These are phyloP conservation scores for Chiua sp. DNA, from an alignment of 1,284 basidiomycete species.

Conservation along the genomic window DNA sequence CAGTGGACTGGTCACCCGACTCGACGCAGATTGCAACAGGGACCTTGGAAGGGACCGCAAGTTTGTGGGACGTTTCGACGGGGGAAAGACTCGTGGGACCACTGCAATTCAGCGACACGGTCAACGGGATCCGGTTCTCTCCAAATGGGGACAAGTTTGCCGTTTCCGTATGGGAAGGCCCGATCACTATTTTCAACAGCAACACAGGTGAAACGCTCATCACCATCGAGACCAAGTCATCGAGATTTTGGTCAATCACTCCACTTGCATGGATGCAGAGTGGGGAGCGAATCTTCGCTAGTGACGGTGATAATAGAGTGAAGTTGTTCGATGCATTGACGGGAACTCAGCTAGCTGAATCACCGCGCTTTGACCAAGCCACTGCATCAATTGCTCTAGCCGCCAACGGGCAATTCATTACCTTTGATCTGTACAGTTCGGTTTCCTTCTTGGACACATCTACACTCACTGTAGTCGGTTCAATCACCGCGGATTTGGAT, in stretches of 20 bases:
- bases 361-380: not conserved
- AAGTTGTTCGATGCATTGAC: not conserved
- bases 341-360: not conserved
- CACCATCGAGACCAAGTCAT: not conserved
- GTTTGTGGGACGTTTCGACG: not conserved
- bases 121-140: not conserved
- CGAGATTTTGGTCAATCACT: not conserved
- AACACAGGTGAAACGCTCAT: not conserved
- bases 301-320: not conserved
- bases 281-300: not conserved
- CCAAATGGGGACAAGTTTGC: not conserved
- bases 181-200: not conserved
- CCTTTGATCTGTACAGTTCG: not conserved
- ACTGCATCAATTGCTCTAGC: not conserved
- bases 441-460: not conserved
- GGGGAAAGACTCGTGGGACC: not conserved
- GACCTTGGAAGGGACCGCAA: not conserved
- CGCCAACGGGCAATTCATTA: not conserved
- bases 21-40: not conserved
- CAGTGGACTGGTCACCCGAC: not conserved
- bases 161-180: not conserved
- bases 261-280: not conserved
- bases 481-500: too few relatives aligned
- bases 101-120: not conserved
- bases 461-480: not conserved